Percentiles rank a stretch among this genome's conserved stretches.
phyloP scores from a whole-genome alignment of 2,329 filamentous ascomycete genomes.

The Cladosporium sp. region DNA sequence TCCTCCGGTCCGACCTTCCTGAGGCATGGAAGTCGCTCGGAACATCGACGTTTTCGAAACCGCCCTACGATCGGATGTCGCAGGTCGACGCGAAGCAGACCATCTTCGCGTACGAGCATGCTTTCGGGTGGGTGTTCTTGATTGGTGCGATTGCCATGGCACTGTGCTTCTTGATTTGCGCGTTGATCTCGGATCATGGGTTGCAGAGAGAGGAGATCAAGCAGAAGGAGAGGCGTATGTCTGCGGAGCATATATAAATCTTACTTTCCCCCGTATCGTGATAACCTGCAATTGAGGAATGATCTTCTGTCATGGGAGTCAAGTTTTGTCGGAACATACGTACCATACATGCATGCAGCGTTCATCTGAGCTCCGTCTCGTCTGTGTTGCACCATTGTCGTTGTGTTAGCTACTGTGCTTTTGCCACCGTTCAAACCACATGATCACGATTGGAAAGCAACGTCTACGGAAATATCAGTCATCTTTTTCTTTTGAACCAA shows the following conservation, averaged over 20 bases:
- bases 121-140: conserved; percentile 24
- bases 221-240: conserved; percentile 19
- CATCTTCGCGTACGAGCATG: conserved; percentile 23
- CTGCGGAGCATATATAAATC: conserved; percentile 10
- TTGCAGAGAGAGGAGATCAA: conserved; percentile 16
- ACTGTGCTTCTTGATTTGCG: conserved; percentile 17
- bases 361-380: background rate
- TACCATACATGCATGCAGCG: background rate
- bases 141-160: conserved; percentile 23
- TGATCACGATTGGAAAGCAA: background rate
- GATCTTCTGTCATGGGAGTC: background rate
- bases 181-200: conserved; percentile 15
- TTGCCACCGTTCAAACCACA: background rate
- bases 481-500: background rate
- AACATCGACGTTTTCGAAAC: conserved; percentile 23
- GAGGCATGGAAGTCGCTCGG: conserved; percentile 16
- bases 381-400: background rate
- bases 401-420: background rate
- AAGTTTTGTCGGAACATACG: background rate
- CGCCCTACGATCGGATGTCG: conserved; percentile 14
- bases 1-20: conserved; percentile 18
- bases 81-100: conserved; percentile 13
- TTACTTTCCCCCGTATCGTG: background rate
- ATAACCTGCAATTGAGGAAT: background rate
- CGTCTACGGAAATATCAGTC: background rate